Percentiles rank a stretch among this genome's conserved stretches.
These are phyloP conservation scores for Prunus persica DNA, from an alignment of 306 rosid species.

Conservation along the genomic window Prunus_persica_NCBIv2 NC_034011.1:7708001-7708500, in stretches of 20 bases:
- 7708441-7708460: neutral
- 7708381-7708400: neutral
- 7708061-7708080: neutral
- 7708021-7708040: neutral
- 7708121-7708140: neutral
- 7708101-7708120: neutral
- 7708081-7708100: neutral
- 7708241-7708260: slow-evolving; percentile 39
- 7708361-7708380: neutral
- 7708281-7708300: neutral
- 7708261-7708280: neutral
- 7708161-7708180: neutral
- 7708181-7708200: slow-evolving; percentile 86
- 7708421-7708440: neutral
- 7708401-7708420: neutral
- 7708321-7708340: slow-evolving; percentile 13
- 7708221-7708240: slow-evolving; percentile 85
- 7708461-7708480: neutral
- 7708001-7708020: neutral
- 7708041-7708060: neutral
- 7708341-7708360: neutral
- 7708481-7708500: neutral
- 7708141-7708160: neutral
- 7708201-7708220: slow-evolving; percentile 90
- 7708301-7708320: neutral